Evolutionary conservation across 1,284 basidiomycete genomes (phyloP), one percentile per base, ranked within the genome.

Genomic region (Malassezia globosa): DNA sequence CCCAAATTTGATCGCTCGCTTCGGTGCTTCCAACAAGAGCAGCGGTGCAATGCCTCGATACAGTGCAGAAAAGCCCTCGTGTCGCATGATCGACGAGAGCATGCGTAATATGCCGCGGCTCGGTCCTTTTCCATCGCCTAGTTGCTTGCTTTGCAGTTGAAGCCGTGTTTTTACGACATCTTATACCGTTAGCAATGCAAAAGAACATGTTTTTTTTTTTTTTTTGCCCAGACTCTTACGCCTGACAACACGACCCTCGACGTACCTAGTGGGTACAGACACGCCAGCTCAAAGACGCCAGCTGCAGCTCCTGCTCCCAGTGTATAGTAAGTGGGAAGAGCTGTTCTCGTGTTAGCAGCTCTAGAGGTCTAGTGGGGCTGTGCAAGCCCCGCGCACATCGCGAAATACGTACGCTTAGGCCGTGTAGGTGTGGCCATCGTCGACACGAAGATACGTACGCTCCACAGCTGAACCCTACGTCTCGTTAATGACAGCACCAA

Each of bases 41-140:
- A 94, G 94, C 6, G 94, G 87, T 18, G 89, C 81, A 51, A 99
- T 81, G 58, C 92, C 92, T 75, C 90, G 80, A 76, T 97, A 97
- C 53, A 97, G 75, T 41, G 87, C 16, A 11, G 29, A 11, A 2
- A 31, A 16, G 4, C 29, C 29, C 77, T 90, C 87, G 67, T 83
- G 77, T 42, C 78, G 80, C 29, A 90, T 76, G 62, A 92, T 92
- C 8, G 79, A 77, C 51, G 75, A 75, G 69, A 92, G 82, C 37
- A 79, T 83, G 42, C 85, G 84, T 11, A 95, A 74, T 69, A 96
- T 80, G n/a, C 89, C 71, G 50, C 68, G 69, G 63, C 75, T 75
- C 34, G 69, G 59, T n/a, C n/a, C n/a, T 11, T 11, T 11, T 2
- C 11, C 29, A 31, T 31, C 35, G 72, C 69, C 0, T 18, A 23